Evolutionary conservation across 1,139 yeast species (phyloP), one percentile per base, ranked within the genome.

Genomic region (Chernovozyma sophiae-reginae): DNA sequence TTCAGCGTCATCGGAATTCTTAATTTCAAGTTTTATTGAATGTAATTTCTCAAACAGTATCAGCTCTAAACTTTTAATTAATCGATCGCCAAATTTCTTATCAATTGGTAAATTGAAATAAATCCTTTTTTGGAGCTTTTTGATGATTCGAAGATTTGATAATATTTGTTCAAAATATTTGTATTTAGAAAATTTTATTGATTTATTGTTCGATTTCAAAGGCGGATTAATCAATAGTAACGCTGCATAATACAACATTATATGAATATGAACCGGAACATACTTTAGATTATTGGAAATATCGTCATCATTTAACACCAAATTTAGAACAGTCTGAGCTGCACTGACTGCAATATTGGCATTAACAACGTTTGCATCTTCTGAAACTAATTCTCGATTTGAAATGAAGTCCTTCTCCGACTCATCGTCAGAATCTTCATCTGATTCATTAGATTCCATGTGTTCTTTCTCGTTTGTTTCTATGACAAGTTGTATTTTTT

Each of bases 221-320:
- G 76, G 77, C 3, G 81, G 77, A 43, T 74, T 73, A 23, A 80
- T 58, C 8, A 80, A 56, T 25, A 81, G 53, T 38, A 81, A 56
- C 0, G 83, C 81, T 0, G 87, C 84, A 49, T 80, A 81, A 49
- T 80, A 81, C 15, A 80, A 58, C 86, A 81, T 81, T 35, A 81
- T 72, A 49, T 80, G 86, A 28, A 81, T 77, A 52, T 81, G 87
- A 12, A 81, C 77, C 0, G 89, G 89, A 13, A 81, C 82, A 48
- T 78, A 81, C 48, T 70, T 74, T 43, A 81, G 61, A 34, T 79
- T 78, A 17, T 68, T 66, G 30, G 72, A 53, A 28, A 81, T 77
- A 51, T 81, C 87, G 18, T 65, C 60, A 51, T 81, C 87, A 35
- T 70, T 73, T 4, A 79, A 61, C 1, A 79, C 81, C 36, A 81